These are phyloP conservation scores for Penicillium nordicum DNA, from an alignment of 2,329 filamentous ascomycete species.

Conservation along the genomic window DNA sequence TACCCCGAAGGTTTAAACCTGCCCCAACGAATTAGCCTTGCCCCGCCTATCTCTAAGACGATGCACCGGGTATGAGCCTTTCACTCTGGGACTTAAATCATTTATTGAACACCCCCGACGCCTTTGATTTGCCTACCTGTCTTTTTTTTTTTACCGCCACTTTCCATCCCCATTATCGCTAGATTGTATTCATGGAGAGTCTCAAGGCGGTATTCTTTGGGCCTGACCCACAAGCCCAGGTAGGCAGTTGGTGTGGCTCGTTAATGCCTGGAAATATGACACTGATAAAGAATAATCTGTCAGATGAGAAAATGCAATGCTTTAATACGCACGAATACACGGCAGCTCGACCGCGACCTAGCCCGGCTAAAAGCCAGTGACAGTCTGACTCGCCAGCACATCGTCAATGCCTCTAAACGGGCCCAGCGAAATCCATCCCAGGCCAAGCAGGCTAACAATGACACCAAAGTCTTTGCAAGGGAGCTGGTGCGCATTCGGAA, in stretches of 20 bases:
- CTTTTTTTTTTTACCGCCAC: background rate
- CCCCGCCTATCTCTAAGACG: conserved; percentile 7
- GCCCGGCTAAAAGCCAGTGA: conserved; percentile 73
- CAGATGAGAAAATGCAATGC: conserved; percentile 94
- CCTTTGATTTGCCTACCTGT: background rate
- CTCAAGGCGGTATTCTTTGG: conserved; percentile 83
- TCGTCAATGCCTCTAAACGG: conserved; percentile 76
- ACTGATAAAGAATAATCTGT: conserved; percentile 10
- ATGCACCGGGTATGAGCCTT: conserved; percentile 7
- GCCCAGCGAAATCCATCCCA: conserved; percentile 76
- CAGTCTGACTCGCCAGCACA: conserved; percentile 77
- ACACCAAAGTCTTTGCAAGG: conserved; percentile 82
- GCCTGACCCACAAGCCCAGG: conserved; percentile 90
- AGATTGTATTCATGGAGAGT: conserved; percentile 67
- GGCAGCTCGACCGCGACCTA: conserved; percentile 94
- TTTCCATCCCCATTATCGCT: background rate
- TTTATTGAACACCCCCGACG: background rate
- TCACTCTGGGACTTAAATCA: background rate
- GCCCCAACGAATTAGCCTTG: background rate
- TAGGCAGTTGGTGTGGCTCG: conserved; percentile 43
- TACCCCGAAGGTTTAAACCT: background rate
- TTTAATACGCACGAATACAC: conserved; percentile 83
- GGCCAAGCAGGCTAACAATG: conserved; percentile 71
- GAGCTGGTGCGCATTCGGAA: conserved; percentile 82
- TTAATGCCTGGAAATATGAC: background rate